Conservation (phyloP, 2,329 filamentous ascomycete species). For the Monilinia laxa region DNA sequence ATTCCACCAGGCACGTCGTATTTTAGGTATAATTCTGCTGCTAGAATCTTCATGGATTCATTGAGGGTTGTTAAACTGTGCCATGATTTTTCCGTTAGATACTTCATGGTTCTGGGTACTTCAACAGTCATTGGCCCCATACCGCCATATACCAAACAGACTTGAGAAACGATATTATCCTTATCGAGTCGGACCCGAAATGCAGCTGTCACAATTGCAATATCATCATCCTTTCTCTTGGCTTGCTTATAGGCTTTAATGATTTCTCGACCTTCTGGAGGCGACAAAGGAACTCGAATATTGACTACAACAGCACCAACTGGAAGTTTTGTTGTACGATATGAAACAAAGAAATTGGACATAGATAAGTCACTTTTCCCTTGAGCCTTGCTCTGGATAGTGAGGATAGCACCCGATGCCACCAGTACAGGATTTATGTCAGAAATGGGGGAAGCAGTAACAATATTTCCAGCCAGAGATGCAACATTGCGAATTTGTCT, state of each 20-base stretch:
- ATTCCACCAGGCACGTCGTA: conserved; percentile 94
- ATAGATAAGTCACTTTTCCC: conserved; percentile 61
- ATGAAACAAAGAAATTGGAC: conserved; percentile 85
- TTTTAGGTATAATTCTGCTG: conserved; percentile 77
- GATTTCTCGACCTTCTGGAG: conserved; percentile 68
- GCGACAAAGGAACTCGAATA: conserved; percentile 74
- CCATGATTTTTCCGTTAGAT: conserved; percentile 72
- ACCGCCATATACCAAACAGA: conserved; percentile 84
- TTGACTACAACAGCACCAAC: conserved; percentile 78
- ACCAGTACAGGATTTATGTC: conserved; percentile 92
- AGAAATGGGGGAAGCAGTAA: conserved; percentile 90
- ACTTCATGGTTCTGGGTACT: conserved; percentile 72
- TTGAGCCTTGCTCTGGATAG: conserved; percentile 60
- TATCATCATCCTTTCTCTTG: conserved; percentile 95
- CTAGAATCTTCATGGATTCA: conserved; percentile 79
- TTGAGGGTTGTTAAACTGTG: conserved; percentile 79
- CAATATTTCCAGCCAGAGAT: conserved; percentile 88
- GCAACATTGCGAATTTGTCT: conserved; percentile 93
- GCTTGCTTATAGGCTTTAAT: conserved; percentile 91
- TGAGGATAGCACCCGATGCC: conserved; percentile 74
- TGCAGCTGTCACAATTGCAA: conserved; percentile 90
- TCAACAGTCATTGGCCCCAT: conserved; percentile 87
- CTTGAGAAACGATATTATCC: conserved; percentile 65
- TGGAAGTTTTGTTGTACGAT: conserved; percentile 79
- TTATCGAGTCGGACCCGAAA: conserved; percentile 71